These are phyloP conservation scores for Colletotrichum siamense DNA, from an alignment of 2,329 filamentous ascomycete species.

Conservation along the genomic window DNA sequence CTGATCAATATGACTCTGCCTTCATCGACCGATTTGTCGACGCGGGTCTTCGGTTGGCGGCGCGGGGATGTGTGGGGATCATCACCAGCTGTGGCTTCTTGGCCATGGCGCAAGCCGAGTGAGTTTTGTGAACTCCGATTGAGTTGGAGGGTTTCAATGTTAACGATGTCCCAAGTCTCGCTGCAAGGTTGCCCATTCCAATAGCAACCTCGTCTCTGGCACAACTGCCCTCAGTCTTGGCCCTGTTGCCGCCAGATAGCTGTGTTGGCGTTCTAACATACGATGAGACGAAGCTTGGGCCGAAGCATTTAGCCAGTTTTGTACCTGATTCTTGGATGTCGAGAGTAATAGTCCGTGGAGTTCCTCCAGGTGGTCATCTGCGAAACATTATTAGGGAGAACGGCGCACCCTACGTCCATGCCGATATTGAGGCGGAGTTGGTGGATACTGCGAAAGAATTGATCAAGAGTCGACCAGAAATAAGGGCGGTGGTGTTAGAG, in stretches of 20 bases:
- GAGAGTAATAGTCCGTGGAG: not conserved
- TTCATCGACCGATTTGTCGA: constrained; percentile 40
- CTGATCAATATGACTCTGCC: constrained; percentile 31
- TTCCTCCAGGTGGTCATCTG: constrained; percentile 22
- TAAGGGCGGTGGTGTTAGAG: constrained; percentile 32
- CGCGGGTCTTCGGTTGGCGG: constrained; percentile 35
- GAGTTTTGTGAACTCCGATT: not conserved
- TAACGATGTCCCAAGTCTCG: constrained; percentile 25
- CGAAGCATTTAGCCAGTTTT: constrained; percentile 26
- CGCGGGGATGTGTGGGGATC: constrained; percentile 38
- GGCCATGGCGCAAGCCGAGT: constrained; percentile 38
- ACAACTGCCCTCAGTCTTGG: constrained; percentile 35
- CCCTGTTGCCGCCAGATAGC: constrained; percentile 27
- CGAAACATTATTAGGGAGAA: constrained; percentile 21
- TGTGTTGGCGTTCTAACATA: constrained; percentile 37
- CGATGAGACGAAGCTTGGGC: constrained; percentile 28
- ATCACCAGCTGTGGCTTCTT: constrained; percentile 46
- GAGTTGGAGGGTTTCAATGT: not conserved
- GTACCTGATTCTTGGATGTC: constrained; percentile 23
- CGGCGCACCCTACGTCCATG: constrained; percentile 24
- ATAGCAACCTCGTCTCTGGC: constrained; percentile 40
- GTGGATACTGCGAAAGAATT: constrained; percentile 22
- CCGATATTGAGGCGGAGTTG: constrained; percentile 26
- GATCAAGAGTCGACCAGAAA: not conserved
- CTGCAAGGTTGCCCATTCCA: constrained; percentile 36